These are phyloP conservation scores for Crucibulum laeve DNA, from an alignment of 768 basidiomycete genomes.

Conservation along the genomic window DNA sequence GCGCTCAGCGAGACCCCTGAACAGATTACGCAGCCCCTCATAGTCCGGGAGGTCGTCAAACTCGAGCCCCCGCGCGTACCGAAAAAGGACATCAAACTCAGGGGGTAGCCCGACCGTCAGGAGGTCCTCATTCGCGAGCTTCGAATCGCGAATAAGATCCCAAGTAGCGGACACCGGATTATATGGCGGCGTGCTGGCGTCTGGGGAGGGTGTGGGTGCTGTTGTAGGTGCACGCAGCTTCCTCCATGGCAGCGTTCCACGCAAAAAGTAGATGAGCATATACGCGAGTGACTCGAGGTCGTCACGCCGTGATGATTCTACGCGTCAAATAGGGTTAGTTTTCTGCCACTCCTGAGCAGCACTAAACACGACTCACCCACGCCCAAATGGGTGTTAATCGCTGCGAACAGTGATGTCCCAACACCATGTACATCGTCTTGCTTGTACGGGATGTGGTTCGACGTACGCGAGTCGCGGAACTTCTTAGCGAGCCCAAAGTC, in stretches of 20 bases:
- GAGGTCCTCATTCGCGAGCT: constrained; percentile 58
- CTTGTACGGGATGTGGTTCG: constrained; percentile 66
- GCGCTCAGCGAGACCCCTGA: constrained; percentile 53
- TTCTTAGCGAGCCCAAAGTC: constrained; percentile 85
- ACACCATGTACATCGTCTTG: constrained; percentile 77
- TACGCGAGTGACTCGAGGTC: constrained; percentile 80
- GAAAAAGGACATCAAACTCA: constrained; percentile 78
- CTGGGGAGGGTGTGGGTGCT: constrained; percentile 20
- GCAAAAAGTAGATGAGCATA: constrained; percentile 79
- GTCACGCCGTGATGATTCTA: constrained; percentile 74
- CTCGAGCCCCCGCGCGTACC: constrained; percentile 76
- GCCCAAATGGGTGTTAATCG: constrained; percentile 72
- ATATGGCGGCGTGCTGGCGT: constrained; percentile 21
- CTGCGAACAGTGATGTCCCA: constrained; percentile 73
- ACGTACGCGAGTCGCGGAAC: constrained; percentile 62
- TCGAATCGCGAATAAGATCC: constrained; percentile 74
- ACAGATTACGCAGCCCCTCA: constrained; percentile 71
- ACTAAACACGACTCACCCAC: constrained; percentile 43
- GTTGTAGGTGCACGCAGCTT: constrained; percentile 54
- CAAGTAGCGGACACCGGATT: constrained; percentile 66
- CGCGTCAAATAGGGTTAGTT: constrained; percentile 5
- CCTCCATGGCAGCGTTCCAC: constrained; percentile 76
- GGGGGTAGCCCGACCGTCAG: constrained; percentile 74
- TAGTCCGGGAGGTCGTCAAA: constrained; percentile 92
- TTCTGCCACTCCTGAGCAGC: background rate